Percentiles rank a stretch among this genome's conserved stretches.
Conservation (phyloP, 1,284 basidiomycete genomes). For the Boletus smithii region DNA sequence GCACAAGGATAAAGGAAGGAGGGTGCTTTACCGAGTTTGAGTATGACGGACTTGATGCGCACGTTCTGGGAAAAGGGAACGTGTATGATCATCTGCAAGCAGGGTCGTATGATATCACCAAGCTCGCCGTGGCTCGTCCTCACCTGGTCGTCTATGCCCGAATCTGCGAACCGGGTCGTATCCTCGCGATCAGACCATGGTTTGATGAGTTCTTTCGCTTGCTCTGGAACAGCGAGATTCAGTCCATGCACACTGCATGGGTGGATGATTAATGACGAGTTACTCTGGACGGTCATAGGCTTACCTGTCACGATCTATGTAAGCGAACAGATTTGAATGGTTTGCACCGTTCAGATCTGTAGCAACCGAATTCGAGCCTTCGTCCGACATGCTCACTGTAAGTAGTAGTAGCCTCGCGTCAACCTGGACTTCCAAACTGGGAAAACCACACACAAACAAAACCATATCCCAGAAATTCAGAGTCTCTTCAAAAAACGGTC, state of each 20-base stretch:
- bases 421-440: slow-evolving; percentile 16
- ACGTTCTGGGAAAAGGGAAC: slow-evolving; percentile 78
- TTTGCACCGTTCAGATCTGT: slow-evolving; percentile 40
- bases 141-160: slow-evolving; percentile 78
- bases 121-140: slow-evolving; percentile 16
- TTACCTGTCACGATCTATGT: slow-evolving; percentile 73
- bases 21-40: slow-evolving; percentile 60
- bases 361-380: too few species aligned
- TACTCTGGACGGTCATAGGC: slow-evolving; percentile 1
- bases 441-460: slow-evolving; percentile 3
- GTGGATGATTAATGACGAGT: slow-evolving; percentile 6
- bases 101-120: slow-evolving; percentile 13
- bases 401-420: too few species aligned
- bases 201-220: slow-evolving; percentile 71
- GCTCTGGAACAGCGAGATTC: slow-evolving; percentile 72
- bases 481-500: slow-evolving; percentile 1
- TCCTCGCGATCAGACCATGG: slow-evolving; percentile 77
- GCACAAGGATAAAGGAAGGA: slow-evolving; percentile 3
- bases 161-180: slow-evolving; percentile 60
- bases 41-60: slow-evolving; percentile 63
- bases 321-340: slow-evolving; percentile 54
- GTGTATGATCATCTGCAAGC: slow-evolving; percentile 66
- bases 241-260: slow-evolving; percentile 66
- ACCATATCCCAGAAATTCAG: too few species aligned
- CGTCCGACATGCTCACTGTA: slow-evolving; percentile 16